Conservation (phyloP, 176 grass and related monocot species). For the Saccharum officinarum region DNA sequence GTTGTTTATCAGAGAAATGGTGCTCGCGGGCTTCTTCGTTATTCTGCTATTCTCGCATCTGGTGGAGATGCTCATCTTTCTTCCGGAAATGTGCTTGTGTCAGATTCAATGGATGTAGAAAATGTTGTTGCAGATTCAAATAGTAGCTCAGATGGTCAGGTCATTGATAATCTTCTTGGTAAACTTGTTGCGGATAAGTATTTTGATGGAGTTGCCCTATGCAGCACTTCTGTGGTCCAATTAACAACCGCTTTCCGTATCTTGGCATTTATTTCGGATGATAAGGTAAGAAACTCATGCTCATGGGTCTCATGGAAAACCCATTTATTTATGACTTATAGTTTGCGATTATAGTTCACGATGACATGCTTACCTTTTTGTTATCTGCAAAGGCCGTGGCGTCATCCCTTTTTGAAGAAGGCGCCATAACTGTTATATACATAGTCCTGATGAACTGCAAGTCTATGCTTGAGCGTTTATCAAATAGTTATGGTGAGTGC, state of each 20-base stretch:
- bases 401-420: slow-evolving; percentile 95
- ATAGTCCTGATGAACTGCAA: slow-evolving; percentile 88
- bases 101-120: slow-evolving; percentile 92
- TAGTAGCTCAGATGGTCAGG: slow-evolving; percentile 67
- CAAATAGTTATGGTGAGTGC: slow-evolving; percentile 86
- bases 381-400: slow-evolving; percentile 67
- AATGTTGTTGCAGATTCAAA: slow-evolving; percentile 85
- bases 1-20: slow-evolving; percentile 97
- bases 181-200: slow-evolving; percentile 86
- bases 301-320: background rate
- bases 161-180: slow-evolving; percentile 93
- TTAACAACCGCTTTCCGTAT: slow-evolving; percentile 89
- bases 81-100: slow-evolving; percentile 86
- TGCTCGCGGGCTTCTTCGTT: slow-evolving; percentile 78
- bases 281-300: slow-evolving; percentile 58
- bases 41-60: slow-evolving; percentile 88
- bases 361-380: slow-evolving; percentile 27
- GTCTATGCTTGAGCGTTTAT: slow-evolving; percentile 94
- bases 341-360: background rate
- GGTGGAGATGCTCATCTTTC: slow-evolving; percentile 96
- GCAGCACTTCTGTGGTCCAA: slow-evolving; percentile 84
- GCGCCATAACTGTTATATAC: slow-evolving; percentile 89
- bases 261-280: slow-evolving; percentile 91
- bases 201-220: slow-evolving; percentile 77
- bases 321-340: background rate